phyloP scores from a whole-genome alignment of 2,329 filamentous ascomycete genomes.

The Fusarium pseudograminearum region DNA sequence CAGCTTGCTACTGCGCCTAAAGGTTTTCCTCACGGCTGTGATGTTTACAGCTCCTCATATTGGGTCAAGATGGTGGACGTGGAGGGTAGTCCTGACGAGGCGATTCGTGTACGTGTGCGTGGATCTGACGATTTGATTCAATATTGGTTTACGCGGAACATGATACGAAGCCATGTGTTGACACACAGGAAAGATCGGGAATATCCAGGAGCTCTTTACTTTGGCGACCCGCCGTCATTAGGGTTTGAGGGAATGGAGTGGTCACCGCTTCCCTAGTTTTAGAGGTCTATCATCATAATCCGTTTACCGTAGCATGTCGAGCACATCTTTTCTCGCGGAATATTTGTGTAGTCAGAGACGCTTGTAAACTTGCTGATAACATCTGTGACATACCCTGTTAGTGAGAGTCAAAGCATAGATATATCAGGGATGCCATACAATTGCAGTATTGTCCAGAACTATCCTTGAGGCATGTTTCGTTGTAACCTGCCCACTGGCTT shows the following conservation, averaged over 20 bases:
- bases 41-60: not conserved
- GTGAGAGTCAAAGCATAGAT: too few species aligned
- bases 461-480: too few species aligned
- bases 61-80: not conserved
- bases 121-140: not conserved
- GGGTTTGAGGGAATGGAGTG: not conserved
- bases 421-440: too few species aligned
- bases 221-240: not conserved
- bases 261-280: not conserved
- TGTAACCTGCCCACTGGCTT: too few species aligned
- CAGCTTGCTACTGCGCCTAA: not conserved
- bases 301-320: constrained; percentile 35
- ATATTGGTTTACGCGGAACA: not conserved
- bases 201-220: not conserved
- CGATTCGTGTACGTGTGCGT: not conserved
- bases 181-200: not conserved
- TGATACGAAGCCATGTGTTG: not conserved
- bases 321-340: constrained; percentile 38
- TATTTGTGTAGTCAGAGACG: too few species aligned
- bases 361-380: too few species aligned
- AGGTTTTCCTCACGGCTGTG: not conserved
- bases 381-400: too few species aligned
- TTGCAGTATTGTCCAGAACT: too few species aligned
- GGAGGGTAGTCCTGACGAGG: not conserved
- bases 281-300: not conserved